phyloP scores from a whole-genome alignment of 306 rosid species.

The Casuarina equisetifolia region DNA sequence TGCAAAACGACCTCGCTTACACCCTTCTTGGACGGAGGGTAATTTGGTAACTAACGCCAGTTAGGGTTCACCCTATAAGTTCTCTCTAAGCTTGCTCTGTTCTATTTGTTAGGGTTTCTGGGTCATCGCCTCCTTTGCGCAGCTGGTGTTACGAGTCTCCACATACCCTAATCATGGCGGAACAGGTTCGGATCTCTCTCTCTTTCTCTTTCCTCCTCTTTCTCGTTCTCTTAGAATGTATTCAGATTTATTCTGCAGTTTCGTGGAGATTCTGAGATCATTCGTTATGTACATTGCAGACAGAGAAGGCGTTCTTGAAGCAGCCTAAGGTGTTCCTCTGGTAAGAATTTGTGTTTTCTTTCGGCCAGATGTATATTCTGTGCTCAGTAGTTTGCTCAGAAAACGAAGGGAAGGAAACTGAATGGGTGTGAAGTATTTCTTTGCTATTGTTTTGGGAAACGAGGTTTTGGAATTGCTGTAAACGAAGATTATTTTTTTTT shows the following conservation, averaged over 20 bases:
- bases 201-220: neutral
- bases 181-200: slow-evolving; percentile 43
- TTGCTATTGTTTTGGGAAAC: too few relatives aligned
- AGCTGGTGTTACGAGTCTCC: slow-evolving; percentile 10
- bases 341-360: slow-evolving; percentile 20
- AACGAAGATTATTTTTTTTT: neutral
- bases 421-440: neutral
- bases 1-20: too few relatives aligned
- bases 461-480: neutral
- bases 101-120: slow-evolving; percentile 32
- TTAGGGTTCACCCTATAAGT: slow-evolving; percentile 32
- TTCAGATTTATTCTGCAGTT: neutral
- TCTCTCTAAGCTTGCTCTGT: neutral
- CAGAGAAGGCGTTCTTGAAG: slow-evolving; percentile 76
- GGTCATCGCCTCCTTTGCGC: slow-evolving; percentile 15
- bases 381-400: neutral
- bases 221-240: neutral
- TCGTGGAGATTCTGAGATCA: neutral
- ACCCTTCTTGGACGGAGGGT: slow-evolving; percentile 1
- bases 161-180: slow-evolving; percentile 48
- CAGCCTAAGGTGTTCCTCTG: slow-evolving; percentile 72
- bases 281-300: slow-evolving; percentile 31
- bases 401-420: neutral
- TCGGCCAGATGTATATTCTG: neutral
- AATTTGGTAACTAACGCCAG: neutral